Percentiles rank a stretch among this genome's conserved stretches.
These are phyloP conservation scores for Didymella segeticola DNA, from an alignment of 2,329 filamentous ascomycete species.

Conservation along the genomic window DNA sequence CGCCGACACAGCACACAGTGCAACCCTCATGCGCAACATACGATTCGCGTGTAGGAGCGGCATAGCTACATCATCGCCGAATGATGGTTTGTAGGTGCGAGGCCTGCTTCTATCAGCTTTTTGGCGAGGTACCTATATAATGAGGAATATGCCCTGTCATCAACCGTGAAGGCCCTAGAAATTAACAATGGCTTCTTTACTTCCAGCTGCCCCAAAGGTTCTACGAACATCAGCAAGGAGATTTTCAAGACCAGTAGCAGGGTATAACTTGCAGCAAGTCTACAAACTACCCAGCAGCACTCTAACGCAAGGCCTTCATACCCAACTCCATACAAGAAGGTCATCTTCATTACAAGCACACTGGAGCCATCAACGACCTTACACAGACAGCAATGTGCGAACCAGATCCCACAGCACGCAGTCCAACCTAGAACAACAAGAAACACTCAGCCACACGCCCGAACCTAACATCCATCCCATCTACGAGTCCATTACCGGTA, in stretches of 20 bases:
- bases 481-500: constrained; percentile 55
- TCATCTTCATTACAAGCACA: neutral
- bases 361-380: neutral
- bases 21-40: neutral
- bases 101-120: neutral
- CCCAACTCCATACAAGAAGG: neutral
- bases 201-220: neutral
- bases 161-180: too few species aligned
- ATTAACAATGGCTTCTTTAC: neutral
- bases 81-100: neutral
- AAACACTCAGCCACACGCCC: neutral
- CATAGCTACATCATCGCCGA: neutral
- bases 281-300: neutral
- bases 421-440: neutral
- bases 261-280: neutral
- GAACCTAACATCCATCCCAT: constrained; percentile 29
- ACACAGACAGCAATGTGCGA: neutral
- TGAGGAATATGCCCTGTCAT: too few species aligned
- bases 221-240: neutral
- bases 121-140: neutral
- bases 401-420: neutral
- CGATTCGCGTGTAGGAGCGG: neutral
- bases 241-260: neutral
- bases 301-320: neutral
- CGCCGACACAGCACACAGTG: constrained; percentile 4